A percentile compares a stretch with the other conserved stretches of the same genome.
Conservation (phyloP, 2,329 filamentous ascomycete species). For the Calonectria pseudoreteaudii region DNA sequence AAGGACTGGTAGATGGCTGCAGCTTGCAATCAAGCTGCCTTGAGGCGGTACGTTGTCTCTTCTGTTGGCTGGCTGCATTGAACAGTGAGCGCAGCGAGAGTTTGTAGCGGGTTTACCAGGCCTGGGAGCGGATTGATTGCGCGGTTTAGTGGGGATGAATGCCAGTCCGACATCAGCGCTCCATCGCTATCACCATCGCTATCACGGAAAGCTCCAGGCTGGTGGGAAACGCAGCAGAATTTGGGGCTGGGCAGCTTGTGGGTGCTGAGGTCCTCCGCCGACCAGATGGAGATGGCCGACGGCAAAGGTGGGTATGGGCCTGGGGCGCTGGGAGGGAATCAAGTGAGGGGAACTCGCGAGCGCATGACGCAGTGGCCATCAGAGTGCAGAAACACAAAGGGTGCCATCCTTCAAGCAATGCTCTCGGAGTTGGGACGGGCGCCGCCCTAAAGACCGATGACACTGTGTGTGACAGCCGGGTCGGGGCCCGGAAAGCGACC, state of each 20-base stretch:
- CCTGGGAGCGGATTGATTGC: neutral
- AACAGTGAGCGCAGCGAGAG: neutral
- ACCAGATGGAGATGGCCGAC: neutral
- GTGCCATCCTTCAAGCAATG: neutral
- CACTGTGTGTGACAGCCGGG: neutral
- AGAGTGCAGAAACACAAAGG: neutral
- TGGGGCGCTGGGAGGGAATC: neutral
- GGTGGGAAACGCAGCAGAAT: neutral
- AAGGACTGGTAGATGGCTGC: neutral
- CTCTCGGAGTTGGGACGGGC: slow-evolving; percentile 3
- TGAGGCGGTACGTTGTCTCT: neutral
- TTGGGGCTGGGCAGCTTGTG: neutral
- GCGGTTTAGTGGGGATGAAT: neutral
- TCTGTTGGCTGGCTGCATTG: neutral
- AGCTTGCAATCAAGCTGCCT: neutral
- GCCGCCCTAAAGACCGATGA: slow-evolving; percentile 12
- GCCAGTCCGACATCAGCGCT: neutral
- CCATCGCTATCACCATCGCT: neutral
- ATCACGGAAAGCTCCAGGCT: neutral
- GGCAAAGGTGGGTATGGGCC: neutral
- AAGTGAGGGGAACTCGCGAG: slow-evolving; percentile 4
- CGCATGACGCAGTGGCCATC: neutral
- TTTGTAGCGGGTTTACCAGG: neutral
- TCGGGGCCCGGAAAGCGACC: neutral
- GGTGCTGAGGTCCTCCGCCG: neutral